Conservation (phyloP, 1,139 yeast genomes). For the Schwanniomyces etchellsii region DNA sequence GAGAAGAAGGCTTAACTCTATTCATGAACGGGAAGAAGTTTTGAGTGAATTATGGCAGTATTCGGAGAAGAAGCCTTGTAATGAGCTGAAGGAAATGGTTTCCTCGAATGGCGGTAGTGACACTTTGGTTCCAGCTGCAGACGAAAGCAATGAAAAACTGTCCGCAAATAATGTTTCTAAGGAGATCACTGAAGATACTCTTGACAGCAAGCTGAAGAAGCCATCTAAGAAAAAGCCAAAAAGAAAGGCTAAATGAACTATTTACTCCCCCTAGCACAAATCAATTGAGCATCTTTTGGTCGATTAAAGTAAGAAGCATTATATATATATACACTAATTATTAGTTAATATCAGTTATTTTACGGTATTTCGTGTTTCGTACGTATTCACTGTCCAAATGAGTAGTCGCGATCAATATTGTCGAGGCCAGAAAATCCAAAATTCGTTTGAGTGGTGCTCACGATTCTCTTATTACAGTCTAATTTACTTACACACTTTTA, state of each 20-base stretch:
- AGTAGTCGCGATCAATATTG: too few relatives aligned
- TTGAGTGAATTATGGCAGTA: slow-evolving; percentile 48
- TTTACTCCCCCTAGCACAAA: neutral
- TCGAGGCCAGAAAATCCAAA: too few relatives aligned
- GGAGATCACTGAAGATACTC: neutral
- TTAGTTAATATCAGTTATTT: too few relatives aligned
- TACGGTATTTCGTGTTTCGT: too few relatives aligned
- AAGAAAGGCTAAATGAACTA: slow-evolving; percentile 3
- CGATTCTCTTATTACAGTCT: too few relatives aligned
- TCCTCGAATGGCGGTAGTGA: neutral
- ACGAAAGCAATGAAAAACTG: slow-evolving; percentile 1
- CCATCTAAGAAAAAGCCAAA: slow-evolving; percentile 2
- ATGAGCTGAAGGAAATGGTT: neutral
- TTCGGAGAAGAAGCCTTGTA: slow-evolving; percentile 19
- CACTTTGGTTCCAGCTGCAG: neutral
- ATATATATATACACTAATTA: too few relatives aligned
- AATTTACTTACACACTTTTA: too few relatives aligned
- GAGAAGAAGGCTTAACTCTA: slow-evolving; percentile 69
- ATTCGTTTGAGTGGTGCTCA: too few relatives aligned
- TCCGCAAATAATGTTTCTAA: neutral
- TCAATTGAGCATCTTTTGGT: neutral
- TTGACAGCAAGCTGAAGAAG: neutral
- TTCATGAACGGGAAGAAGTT: slow-evolving; percentile 48
- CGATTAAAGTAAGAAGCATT: too few relatives aligned
- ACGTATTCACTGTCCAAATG: too few relatives aligned